Evolutionary conservation across 331 rosid genomes (phyloP), one percentile per base, ranked within the genome.

Genomic region (Pyracantha coccinea): DNA sequence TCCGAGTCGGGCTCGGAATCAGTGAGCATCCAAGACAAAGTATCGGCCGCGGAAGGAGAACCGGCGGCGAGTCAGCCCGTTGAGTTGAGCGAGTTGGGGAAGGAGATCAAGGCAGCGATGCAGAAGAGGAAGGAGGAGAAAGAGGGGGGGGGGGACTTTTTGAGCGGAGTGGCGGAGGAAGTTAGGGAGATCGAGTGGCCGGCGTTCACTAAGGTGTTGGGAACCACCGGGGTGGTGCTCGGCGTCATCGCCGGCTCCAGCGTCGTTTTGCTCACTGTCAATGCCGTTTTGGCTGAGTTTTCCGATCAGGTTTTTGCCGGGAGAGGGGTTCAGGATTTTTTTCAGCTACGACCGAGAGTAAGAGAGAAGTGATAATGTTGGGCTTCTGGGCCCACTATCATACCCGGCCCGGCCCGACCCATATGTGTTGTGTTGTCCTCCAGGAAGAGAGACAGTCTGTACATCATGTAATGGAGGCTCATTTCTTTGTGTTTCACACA

Each of bases 111-210:
- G 92, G 85, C 83, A 84, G 96, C 90, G 6, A 86, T 89, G 92
- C 83, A 82, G 78, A 86, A 88, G 81, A 83, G 85, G 80, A 89
- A 89, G 72, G 84, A 75, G 66, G 88, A 27, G 68, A 82, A 82
- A 4, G 91, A 76, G 35, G 85, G 77, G 7, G 91, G 75, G 35
- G 85, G 77, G 7, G 81, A 44, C 47, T 65, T 93, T 63, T 67
- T 79, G 71, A 78, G 85, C 21, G 98, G 98, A 64, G 97, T 93
- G 77, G 89, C 78, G 45, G 82, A 83, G 74, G 98, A 93, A 88
- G 82, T 90, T n/a, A 79, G 62, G 67, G 87, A 91, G 86, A 89
- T 93, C 35, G 97, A 91, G 68, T 93, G 98, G 97, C 98, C 98
- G 0, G 84, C 78, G 25, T 91, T 93, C 23, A 89, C 90, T 0